These are phyloP conservation scores for Austroboletus rostrupii DNA, from an alignment of 1,284 basidiomycete species.

Conservation along the genomic window DNA sequence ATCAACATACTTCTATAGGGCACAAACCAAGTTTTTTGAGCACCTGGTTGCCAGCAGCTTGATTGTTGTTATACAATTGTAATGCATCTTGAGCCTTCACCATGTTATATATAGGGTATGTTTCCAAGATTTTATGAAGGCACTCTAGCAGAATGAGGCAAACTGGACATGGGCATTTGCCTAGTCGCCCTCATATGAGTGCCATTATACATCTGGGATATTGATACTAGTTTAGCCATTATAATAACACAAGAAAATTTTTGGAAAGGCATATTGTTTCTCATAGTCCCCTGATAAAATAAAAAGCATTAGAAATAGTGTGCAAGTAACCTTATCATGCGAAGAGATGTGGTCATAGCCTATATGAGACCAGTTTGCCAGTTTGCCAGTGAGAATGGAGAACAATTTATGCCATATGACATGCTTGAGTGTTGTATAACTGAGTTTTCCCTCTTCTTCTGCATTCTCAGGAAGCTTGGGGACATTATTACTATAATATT, in stretches of 20 bases:
- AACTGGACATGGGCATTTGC: neutral
- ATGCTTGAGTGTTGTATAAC: slow-evolving; percentile 32
- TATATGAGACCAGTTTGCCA: neutral
- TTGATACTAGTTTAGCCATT: neutral
- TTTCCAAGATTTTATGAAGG: neutral
- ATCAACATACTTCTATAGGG: neutral
- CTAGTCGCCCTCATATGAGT: neutral
- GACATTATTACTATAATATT: too few species aligned
- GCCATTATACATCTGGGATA: slow-evolving; percentile 19
- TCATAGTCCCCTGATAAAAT: slow-evolving; percentile 19
- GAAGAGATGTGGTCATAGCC: slow-evolving; percentile 7
- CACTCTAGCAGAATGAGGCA: neutral
- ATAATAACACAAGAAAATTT: neutral
- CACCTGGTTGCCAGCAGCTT: neutral
- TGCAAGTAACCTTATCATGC: slow-evolving; percentile 2
- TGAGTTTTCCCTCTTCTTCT: slow-evolving; percentile 21
- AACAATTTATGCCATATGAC: slow-evolving; percentile 31
- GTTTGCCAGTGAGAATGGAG: slow-evolving; percentile 12
- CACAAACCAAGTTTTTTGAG: neutral
- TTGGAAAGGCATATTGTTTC: slow-evolving; percentile 15
- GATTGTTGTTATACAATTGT: neutral
- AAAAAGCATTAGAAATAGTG: slow-evolving; percentile 11
- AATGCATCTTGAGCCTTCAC: neutral
- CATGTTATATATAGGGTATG: neutral
- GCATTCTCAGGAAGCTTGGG: slow-evolving; percentile 31